phyloP scores from a whole-genome alignment of 441 rosid species.

The Metrosideros polymorpha region DNA sequence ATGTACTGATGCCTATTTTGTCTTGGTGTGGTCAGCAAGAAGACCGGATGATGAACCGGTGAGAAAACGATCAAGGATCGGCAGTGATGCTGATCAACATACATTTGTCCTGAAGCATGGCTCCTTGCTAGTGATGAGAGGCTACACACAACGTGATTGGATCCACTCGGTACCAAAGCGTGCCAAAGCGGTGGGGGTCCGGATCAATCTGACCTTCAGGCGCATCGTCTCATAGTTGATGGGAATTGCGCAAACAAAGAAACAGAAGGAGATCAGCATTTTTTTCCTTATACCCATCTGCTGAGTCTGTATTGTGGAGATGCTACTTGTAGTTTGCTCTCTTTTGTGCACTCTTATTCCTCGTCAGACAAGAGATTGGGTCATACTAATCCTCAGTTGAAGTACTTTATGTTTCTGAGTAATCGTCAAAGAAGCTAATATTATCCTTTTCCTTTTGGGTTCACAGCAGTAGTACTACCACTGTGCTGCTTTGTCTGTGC shows the following conservation, averaged over 20 bases:
- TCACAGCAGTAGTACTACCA: background rate
- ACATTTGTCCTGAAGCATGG: slow-evolving; percentile 59
- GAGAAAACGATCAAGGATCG: slow-evolving; percentile 41
- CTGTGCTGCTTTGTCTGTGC: background rate
- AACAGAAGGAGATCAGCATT: background rate
- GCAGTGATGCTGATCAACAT: slow-evolving; percentile 27
- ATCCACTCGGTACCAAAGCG: slow-evolving; percentile 77
- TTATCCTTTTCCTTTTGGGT: background rate
- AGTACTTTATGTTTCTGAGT: background rate
- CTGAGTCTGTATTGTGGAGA: background rate
- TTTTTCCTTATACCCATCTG: background rate
- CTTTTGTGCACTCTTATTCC: background rate
- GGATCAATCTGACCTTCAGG: slow-evolving; percentile 78
- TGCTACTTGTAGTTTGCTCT: background rate
- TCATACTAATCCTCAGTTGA: background rate
- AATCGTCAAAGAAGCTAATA: background rate
- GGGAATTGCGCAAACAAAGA: background rate
- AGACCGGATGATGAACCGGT: slow-evolving; percentile 29
- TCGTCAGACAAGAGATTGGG: background rate
- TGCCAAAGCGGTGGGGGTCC: slow-evolving; percentile 44
- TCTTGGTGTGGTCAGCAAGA: slow-evolving; percentile 7
- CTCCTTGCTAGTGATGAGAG: slow-evolving; percentile 73
- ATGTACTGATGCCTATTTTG: background rate
- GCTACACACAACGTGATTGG: slow-evolving; percentile 85
- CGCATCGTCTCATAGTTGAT: slow-evolving; percentile 17